Evolutionary conservation across 257 asterid species (phyloP).

Genomic region (Petunia secreta): DNA sequence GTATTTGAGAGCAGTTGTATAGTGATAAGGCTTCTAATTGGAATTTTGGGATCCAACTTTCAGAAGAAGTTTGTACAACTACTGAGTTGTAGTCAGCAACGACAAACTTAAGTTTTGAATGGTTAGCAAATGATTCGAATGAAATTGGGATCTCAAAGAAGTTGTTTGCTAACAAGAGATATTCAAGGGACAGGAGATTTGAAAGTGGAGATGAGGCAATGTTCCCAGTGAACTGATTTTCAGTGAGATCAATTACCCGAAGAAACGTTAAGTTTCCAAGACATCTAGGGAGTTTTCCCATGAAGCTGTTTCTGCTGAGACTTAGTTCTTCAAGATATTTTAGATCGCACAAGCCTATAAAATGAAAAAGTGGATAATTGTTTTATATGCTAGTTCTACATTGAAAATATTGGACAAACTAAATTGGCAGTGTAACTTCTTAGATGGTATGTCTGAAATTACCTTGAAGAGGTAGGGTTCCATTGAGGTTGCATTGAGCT

Average conservation of each 20-base stretch:
- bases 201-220: slow-evolving; percentile 21
- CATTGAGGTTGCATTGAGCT: background rate
- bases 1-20: background rate
- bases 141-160: slow-evolving; percentile 15
- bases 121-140: slow-evolving; percentile 27
- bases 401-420: background rate
- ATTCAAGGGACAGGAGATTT: slow-evolving; percentile 19
- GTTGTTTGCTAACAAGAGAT: background rate
- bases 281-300: slow-evolving; percentile 18
- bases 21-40: slow-evolving; percentile 21
- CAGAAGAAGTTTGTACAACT: background rate
- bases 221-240: slow-evolving; percentile 5
- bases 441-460: background rate
- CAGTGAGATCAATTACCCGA: slow-evolving; percentile 22
- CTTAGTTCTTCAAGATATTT: slow-evolving; percentile 23
- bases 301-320: background rate
- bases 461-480: slow-evolving; percentile 9
- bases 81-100: background rate
- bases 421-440: background rate
- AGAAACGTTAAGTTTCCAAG: background rate
- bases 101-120: slow-evolving; percentile 20
- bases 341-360: slow-evolving; percentile 19
- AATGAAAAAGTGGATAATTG: background rate
- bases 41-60: background rate
- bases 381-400: background rate